A percentile compares a stretch with the other conserved stretches of the same genome.
phyloP scores from a whole-genome alignment of 306 rosid species.

The Rosa chinensis region DNA sequence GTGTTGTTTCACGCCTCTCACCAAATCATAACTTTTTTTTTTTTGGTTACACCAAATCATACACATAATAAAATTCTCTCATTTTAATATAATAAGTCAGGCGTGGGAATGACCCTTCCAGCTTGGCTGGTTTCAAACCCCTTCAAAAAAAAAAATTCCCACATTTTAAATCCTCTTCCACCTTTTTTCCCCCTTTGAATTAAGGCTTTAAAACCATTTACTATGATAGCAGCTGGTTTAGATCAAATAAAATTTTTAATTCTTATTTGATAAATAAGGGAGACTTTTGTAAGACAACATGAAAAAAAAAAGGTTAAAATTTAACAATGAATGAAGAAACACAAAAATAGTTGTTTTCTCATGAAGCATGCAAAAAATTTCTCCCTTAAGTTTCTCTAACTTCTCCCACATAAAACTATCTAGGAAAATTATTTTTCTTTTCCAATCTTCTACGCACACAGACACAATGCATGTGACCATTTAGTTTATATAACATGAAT shows the following conservation, averaged over 20 bases:
- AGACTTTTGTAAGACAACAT: not conserved
- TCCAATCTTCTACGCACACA: not conserved
- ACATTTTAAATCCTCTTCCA: not conserved
- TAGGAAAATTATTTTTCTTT: not conserved
- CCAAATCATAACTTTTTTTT: not conserved
- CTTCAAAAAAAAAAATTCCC: no score
- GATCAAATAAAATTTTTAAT: no score
- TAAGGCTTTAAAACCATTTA: not conserved
- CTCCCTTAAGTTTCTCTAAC: not conserved
- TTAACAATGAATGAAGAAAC: not conserved
- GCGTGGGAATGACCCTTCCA: no score
- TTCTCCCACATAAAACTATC: not conserved
- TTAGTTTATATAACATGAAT: not conserved
- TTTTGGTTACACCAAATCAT: no score
- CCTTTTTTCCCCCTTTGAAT: not conserved
- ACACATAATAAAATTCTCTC: no score
- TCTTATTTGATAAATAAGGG: not conserved
- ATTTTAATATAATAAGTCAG: not conserved
- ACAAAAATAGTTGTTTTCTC: not conserved
- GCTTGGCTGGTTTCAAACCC: no score
- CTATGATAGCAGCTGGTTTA: no score
- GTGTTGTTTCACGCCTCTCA: constrained; percentile 8
- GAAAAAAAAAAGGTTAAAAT: not conserved
- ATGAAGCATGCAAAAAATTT: not conserved
- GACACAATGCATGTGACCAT: not conserved